Evolutionary conservation across 306 rosid species (phyloP).

Genomic region (Glycyrrhiza uralensis): DNA sequence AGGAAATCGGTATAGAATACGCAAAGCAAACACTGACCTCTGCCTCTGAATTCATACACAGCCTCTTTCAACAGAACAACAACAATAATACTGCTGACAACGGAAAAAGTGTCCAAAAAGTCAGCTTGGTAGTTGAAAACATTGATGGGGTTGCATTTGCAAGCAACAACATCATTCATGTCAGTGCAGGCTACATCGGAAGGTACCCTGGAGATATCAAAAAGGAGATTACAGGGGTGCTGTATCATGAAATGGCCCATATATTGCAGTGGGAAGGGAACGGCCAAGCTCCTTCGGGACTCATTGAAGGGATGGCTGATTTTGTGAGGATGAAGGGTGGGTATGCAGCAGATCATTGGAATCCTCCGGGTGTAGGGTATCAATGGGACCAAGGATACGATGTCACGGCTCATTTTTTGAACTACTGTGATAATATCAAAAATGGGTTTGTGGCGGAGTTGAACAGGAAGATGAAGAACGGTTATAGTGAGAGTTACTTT

Average conservation of each 20-base stretch:
- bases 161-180: constrained; percentile 31
- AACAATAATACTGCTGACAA: neutral
- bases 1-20: constrained; percentile 29
- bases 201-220: constrained; percentile 14
- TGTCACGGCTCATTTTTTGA: constrained; percentile 39
- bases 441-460: constrained; percentile 50
- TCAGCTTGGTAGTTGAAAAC: constrained; percentile 31
- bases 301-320: constrained; percentile 47
- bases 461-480: constrained; percentile 38
- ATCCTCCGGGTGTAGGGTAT: constrained; percentile 16
- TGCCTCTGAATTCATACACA: constrained; percentile 32
- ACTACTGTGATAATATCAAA: constrained; percentile 30
- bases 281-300: constrained; percentile 21
- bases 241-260: constrained; percentile 51
- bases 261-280: constrained; percentile 40
- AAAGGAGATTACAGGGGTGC: constrained; percentile 29
- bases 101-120: constrained; percentile 21
- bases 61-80: constrained; percentile 14
- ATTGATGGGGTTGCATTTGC: constrained; percentile 28
- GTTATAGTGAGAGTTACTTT: constrained; percentile 37
- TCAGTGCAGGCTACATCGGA: constrained; percentile 17
- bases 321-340: constrained; percentile 44
- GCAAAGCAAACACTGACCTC: constrained; percentile 24
- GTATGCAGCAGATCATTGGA: constrained; percentile 17
- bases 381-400: constrained; percentile 40